A percentile compares a stretch with the other conserved stretches of the same genome.
phyloP scores from a whole-genome alignment of 148 eudicot species.

The Fagopyrum esculentum region DNA sequence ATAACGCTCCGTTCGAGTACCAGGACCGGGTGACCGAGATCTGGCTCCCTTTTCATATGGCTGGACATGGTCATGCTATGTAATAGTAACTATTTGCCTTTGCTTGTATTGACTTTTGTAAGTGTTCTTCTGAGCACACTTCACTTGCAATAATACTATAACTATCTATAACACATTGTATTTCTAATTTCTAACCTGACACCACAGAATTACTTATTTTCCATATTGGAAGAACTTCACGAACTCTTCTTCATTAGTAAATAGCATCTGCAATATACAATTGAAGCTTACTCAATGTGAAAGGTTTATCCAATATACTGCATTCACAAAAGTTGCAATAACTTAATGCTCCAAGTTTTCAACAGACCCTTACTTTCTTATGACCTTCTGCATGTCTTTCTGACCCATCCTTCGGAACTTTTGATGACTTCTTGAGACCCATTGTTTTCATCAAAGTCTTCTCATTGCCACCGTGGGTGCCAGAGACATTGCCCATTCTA shows the following conservation, averaged over 20 bases:
- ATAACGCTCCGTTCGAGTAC: conserved; percentile 84
- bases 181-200: too few relatives aligned
- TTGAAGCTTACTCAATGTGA: background rate
- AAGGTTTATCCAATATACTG: background rate
- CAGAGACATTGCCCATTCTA: conserved; percentile 27
- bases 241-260: conserved; percentile 68
- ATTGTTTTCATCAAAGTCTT: conserved; percentile 39
- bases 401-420: conserved; percentile 33
- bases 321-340: background rate
- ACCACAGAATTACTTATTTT: too few relatives aligned
- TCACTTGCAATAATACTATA: too few relatives aligned
- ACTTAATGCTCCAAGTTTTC: background rate
- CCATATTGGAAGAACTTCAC: conserved; percentile 49
- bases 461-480: conserved; percentile 46
- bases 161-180: too few relatives aligned
- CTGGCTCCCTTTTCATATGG: conserved; percentile 55
- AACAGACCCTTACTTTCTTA: conserved; percentile 56
- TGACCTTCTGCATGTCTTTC: conserved; percentile 25
- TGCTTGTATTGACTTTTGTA: background rate
- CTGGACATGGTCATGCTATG: conserved; percentile 20
- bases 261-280: conserved; percentile 58
- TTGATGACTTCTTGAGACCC: conserved; percentile 58
- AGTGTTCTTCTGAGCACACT: too few relatives aligned
- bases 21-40: conserved; percentile 71
- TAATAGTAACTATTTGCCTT: background rate